Percentiles rank a stretch among this genome's conserved stretches.
Conservation (phyloP, 176 grass and related monocot genomes). For the Oryza brachyantha region DNA sequence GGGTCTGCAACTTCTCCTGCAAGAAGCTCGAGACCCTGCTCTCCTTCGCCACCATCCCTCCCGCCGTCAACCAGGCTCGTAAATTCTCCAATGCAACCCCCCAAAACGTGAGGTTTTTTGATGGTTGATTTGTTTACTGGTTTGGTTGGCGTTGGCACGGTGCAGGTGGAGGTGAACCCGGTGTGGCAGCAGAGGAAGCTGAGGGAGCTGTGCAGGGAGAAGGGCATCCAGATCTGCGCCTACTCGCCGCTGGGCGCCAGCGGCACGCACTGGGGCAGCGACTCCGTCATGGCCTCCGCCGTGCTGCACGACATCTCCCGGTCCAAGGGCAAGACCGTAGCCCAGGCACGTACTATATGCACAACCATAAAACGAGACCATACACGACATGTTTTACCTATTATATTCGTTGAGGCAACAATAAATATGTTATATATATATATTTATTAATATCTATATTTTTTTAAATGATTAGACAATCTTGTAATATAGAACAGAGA, state of each 20-base stretch:
- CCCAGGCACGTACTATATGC: conserved; percentile 27
- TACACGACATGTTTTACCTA: no score
- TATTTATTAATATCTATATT: no score
- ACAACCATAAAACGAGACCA: background rate
- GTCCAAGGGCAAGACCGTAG: conserved; percentile 49
- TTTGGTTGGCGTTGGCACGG: background rate
- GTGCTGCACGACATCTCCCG: conserved; percentile 55
- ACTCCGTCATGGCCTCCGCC: conserved; percentile 51
- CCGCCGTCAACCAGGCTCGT: conserved; percentile 47
- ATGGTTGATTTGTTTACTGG: background rate
- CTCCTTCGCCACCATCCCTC: conserved; percentile 44
- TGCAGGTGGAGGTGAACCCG: conserved; percentile 71
- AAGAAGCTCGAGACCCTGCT: conserved; percentile 49
- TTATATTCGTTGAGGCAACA: no score
- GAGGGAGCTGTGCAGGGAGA: conserved; percentile 54
- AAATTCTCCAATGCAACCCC: background rate
- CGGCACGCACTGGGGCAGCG: conserved; percentile 65
- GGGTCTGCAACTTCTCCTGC: conserved; percentile 64
- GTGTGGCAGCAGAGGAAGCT: conserved; percentile 80
- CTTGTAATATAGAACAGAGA: no score
- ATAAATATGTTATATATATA: no score
- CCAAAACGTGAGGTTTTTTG: background rate
- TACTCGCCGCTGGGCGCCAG: conserved; percentile 69
- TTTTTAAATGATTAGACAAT: no score
- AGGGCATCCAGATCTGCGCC: conserved; percentile 63